Evolutionary conservation across 1,284 basidiomycete species (phyloP).

Genomic region (Cutaneotrichosporon sp.): DNA sequence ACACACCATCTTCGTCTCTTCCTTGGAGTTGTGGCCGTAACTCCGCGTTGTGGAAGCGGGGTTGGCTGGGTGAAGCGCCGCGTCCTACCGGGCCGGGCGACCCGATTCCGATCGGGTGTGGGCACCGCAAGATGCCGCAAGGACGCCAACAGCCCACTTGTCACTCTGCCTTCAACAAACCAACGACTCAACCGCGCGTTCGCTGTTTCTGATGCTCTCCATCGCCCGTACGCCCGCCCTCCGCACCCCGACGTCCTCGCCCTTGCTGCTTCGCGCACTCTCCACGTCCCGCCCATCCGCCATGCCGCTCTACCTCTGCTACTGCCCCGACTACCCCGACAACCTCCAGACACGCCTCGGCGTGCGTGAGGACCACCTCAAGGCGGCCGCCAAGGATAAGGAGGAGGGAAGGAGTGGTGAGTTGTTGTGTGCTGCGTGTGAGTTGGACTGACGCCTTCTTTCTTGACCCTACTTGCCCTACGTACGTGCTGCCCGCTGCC

Average conservation of each 20-base stretch:
- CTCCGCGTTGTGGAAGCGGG: too few relatives aligned
- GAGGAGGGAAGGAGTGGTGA: conserved; percentile 14
- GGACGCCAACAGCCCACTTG: too few relatives aligned
- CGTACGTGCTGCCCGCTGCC: neutral
- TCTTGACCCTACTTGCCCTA: neutral
- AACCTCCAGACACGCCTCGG: conserved; percentile 34
- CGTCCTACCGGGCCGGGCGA: too few relatives aligned
- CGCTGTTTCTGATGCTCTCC: neutral
- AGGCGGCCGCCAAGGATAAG: conserved; percentile 15
- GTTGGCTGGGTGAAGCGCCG: too few relatives aligned
- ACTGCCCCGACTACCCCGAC: conserved; percentile 44
- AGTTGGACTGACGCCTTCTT: neutral
- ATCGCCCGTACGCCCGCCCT: neutral
- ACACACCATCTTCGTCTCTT: neutral
- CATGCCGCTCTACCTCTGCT: conserved; percentile 37
- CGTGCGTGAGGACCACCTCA: conserved; percentile 36
- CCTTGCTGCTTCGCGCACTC: neutral
- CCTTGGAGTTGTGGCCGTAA: too few relatives aligned
- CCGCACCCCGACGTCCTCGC: neutral
- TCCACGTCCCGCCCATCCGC: conserved; percentile 2
- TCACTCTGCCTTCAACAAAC: too few relatives aligned
- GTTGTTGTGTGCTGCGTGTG: neutral
- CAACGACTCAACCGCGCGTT: too few relatives aligned
- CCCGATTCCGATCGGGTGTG: too few relatives aligned
- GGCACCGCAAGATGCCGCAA: too few relatives aligned